Conservation (phyloP, 2,329 filamentous ascomycete genomes). For the Trichoderma sp. region DNA sequence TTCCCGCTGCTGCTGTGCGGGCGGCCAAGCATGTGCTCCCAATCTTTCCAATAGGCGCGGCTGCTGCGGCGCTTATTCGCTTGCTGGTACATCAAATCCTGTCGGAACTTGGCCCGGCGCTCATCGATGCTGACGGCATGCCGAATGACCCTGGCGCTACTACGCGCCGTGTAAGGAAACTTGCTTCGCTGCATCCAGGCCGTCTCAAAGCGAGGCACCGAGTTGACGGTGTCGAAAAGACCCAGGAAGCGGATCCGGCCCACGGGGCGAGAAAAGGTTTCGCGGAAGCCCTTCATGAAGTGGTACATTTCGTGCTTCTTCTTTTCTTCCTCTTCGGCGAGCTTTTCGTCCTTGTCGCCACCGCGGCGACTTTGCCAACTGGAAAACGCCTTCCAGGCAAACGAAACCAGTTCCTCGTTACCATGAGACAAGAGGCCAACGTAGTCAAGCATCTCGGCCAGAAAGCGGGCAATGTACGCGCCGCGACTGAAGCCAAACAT, state of each 20-base stretch:
- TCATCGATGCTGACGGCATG: slow-evolving; percentile 74
- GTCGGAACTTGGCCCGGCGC: slow-evolving; percentile 69
- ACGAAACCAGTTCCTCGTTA: slow-evolving; percentile 82
- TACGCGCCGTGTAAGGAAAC: slow-evolving; percentile 67
- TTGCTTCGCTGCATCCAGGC: slow-evolving; percentile 77
- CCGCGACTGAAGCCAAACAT: slow-evolving; percentile 76
- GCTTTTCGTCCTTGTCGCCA: slow-evolving; percentile 46
- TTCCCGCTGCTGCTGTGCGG: not conserved
- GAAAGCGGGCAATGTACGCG: slow-evolving; percentile 71
- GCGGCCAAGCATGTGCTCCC: slow-evolving; percentile 7
- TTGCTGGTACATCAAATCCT: slow-evolving; percentile 65
- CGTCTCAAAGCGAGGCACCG: slow-evolving; percentile 74
- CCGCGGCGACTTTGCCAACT: slow-evolving; percentile 68
- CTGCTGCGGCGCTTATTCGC: slow-evolving; percentile 29
- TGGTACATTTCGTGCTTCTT: slow-evolving; percentile 61
- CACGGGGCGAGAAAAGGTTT: slow-evolving; percentile 77
- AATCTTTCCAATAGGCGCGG: slow-evolving; percentile 20
- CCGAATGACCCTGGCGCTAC: slow-evolving; percentile 61
- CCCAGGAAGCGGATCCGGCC: slow-evolving; percentile 74
- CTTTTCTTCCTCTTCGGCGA: slow-evolving; percentile 35
- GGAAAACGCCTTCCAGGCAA: slow-evolving; percentile 81
- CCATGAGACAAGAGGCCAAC: slow-evolving; percentile 77
- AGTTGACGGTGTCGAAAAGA: slow-evolving; percentile 81
- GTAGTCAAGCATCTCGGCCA: slow-evolving; percentile 83
- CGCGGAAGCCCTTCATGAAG: slow-evolving; percentile 77